Base-by-base conservation (phyloP, 345 rosid genomes). In the Eucalyptus pauciflora region DNA sequence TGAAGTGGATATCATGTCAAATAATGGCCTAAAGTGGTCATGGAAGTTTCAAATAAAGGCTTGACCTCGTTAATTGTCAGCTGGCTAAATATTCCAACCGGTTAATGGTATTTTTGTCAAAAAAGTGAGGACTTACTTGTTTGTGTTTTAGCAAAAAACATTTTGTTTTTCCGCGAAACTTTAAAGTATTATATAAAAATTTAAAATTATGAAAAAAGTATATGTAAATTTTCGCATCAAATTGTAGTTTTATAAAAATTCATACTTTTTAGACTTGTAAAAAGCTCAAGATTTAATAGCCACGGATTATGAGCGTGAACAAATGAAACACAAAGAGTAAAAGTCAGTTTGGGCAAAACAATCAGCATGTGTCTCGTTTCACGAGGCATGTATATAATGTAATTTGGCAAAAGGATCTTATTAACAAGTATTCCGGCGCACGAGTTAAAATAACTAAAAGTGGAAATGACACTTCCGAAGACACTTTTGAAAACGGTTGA, bases 31-130 rank as follows among this genome's bases (percentile, higher is more conserved):
- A 51, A 51, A 51, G 8, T 51, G 54, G 2, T 51, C 4, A 1
- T 51, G 22, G 18, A 51, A 51, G 22, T 17, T 51, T 51, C 54
- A 17, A 51, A 3, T 51, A 7, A 51, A 51, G 20, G 3, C 54
- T 2, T 0, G 8, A 7, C 54, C 54, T 51, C 4, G 1, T 51
- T 51, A 4, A 17, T 51, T 7, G 22, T 1, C 4, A 3, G 0
- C 0, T 2, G 22, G 8, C 54, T 51, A 51, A 51, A 17, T 51
- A 51, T 51, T 51, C 22, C 3, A 51, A 4, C 2, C 3, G 3
- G 4, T 51, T 51, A 51, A 51, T 6, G 22, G 22, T 51, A 51
- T 51, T 51, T 51, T 51, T 51, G 8, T 51, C 37, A 33, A 33
- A 29, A 62, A 62, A 62, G 33, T 3, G 69, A 14, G 33, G 69